Base-by-base conservation (phyloP, 2,329 filamentous ascomycete species). In the Onygenales sp. region DNA sequence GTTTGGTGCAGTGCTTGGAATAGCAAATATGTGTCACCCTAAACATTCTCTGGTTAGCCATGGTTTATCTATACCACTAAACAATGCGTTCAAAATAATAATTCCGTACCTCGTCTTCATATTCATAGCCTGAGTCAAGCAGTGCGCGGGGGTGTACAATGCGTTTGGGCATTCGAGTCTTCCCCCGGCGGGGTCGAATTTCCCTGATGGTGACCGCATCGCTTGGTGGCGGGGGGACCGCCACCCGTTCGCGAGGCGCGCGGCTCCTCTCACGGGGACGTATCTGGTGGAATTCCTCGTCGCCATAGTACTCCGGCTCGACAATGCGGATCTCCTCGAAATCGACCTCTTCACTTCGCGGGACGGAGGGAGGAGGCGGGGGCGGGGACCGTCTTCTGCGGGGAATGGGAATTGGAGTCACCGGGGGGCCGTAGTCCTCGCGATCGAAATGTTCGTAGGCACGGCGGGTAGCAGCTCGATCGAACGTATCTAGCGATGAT, bases 401-500 rank as follows among this genome's bases (percentile, higher is more conserved):
- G 14, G 86, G 86, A 42, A 89, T 79, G 8, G 85, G 83, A 33
- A 87, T 82, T 42, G 72, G 17, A 72, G 76, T 39, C 71, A 72
- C 49, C 70, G 74, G 58, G 72, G 67, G 54, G 75, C 59, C 55
- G 42, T 64, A 61, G 27, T 56, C 57, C 46, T 78, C 52, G 58
- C 63, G 52, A 56, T 68, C 66, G 42, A 68, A 68, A 54, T 67
- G 63, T 56, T 69, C 64, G 17, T 71, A 63, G 56, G 78, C 77
- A 44, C 79, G 76, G 34, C 77, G 75, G 52, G 77, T 61, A 1
- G 87, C 85, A 32, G 83, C 83, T 48, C 90, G 84, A 69, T 96
- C 91, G 65, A 89, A 95, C 0, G 87, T 95, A 67, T 95, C 91
- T 40, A 95, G 77, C 51, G 89, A 95, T 11, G 89, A 95, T 67